Evolutionary conservation across 768 basidiomycete species (phyloP), one percentile per base, ranked within the genome.

Genomic region (Peribolospora baueri): DNA sequence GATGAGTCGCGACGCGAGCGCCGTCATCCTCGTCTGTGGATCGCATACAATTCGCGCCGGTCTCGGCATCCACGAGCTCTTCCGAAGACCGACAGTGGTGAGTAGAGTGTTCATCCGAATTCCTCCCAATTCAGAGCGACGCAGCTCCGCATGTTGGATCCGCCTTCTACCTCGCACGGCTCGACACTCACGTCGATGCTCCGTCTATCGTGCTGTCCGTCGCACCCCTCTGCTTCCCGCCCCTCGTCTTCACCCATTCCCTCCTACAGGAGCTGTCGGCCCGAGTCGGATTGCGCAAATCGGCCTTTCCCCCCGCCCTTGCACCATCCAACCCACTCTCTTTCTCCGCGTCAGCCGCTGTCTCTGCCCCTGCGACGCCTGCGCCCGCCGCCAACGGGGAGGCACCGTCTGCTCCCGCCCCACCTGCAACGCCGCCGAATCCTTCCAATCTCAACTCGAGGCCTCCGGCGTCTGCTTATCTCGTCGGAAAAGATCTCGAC

Each of bases 1-100:
- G 25, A 25, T 25, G 25, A 25, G 25, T 43, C 77, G 84, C 65
- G 84, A 88, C 67, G 75, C 82, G 51, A 79, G 76, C 52, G 74
- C 86, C 48, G 74, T 87, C 58, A 71, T 88, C 66, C 76, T 91
- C 64, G 87, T 88, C 68, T 80, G 79, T 9, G 74, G 78, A 53
- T 72, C 80, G 52, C 80, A 81, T 3, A 65, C 72, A 49, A 68
- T 88, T 51, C 75, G 81, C 45, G 85, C 81, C 48, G 81, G 82
- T 7, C 69, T 83, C 37, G 86, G 87, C 40, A 72, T 90, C 2
- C 72, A 79, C 56, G 87, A 90, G 53, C 76, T 88, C 10, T 70
- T 91, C 48, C 79, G 74, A 60, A 73, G 74, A 2, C 84, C 86
- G n/a, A 68, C 76, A 7, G 69, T 86, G 51, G 85, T 88, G 61